phyloP scores from a whole-genome alignment of 2,329 filamentous ascomycete species.

The Colletotrichum eleusines region DNA sequence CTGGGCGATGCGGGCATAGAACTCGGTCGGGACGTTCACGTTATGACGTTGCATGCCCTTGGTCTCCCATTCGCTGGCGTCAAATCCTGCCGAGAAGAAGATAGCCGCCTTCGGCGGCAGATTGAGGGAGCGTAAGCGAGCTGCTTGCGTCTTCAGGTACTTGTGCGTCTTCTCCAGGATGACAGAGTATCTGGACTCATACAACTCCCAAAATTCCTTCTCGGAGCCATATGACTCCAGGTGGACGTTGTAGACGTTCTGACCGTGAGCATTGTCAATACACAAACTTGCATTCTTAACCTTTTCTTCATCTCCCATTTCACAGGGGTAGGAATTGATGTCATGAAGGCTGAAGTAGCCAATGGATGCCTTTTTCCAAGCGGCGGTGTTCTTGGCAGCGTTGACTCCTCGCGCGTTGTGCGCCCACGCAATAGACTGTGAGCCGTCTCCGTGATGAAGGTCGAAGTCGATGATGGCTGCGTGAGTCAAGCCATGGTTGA shows the following conservation, averaged over 20 bases:
- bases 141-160: constrained; percentile 81
- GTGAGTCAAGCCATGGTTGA: constrained; percentile 88
- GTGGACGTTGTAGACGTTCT: constrained; percentile 97
- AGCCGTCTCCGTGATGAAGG: constrained; percentile 94
- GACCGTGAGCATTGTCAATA: constrained; percentile 92
- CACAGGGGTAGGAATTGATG: constrained; percentile 98
- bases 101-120: constrained; percentile 84
- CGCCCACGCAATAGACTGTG: constrained; percentile 91
- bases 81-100: constrained; percentile 95
- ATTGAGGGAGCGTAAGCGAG: constrained; percentile 69
- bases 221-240: constrained; percentile 87
- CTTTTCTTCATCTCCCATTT: constrained; percentile 92
- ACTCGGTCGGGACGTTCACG: constrained; percentile 95
- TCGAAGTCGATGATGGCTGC: constrained; percentile 95
- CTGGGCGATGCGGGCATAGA: constrained; percentile 90
- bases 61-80: constrained; percentile 95
- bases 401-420: constrained; percentile 79
- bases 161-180: constrained; percentile 84
- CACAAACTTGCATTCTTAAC: constrained; percentile 94
- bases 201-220: constrained; percentile 89
- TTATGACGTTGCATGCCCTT: constrained; percentile 94
- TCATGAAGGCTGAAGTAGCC: constrained; percentile 98
- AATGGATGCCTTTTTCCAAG: constrained; percentile 86
- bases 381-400: constrained; percentile 76
- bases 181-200: constrained; percentile 81